Conservation (phyloP, 2,329 filamentous ascomycete genomes). For the Fusarium praegraminearum region DNA sequence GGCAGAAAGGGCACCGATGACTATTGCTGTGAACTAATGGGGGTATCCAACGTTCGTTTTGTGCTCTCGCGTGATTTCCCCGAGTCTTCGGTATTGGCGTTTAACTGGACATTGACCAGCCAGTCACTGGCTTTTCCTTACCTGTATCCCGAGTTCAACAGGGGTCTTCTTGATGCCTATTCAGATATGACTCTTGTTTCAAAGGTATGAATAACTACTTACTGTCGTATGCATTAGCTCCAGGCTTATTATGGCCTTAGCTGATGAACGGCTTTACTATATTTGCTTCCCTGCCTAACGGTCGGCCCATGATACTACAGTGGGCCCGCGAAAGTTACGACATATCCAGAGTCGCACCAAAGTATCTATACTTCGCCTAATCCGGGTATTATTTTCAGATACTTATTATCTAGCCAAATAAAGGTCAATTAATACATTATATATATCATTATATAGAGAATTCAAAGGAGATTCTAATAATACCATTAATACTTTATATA, state of each 20-base stretch:
- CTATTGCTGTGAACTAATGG: not conserved
- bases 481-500: no score
- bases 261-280: constrained; percentile 22
- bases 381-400: no score
- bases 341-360: no score
- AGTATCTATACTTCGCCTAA: no score
- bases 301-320: not conserved
- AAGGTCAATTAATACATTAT: no score
- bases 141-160: constrained; percentile 19
- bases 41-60: constrained; percentile 5
- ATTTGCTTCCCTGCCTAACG: constrained; percentile 24
- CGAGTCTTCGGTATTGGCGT: constrained; percentile 5
- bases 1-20: constrained; percentile 27
- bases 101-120: constrained; percentile 8
- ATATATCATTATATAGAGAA: no score
- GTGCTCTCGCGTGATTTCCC: constrained; percentile 21
- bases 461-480: no score
- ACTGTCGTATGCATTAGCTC: constrained; percentile 10
- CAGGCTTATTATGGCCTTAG: constrained; percentile 10
- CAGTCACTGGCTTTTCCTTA: constrained; percentile 18
- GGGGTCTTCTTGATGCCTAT: constrained; percentile 31
- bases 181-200: constrained; percentile 31
- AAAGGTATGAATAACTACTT: constrained; percentile 1
- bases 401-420: no score
- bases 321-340: no score